Conservation (phyloP, 192 early-diverging fungal species). For the Pilaira anomala region DNA sequence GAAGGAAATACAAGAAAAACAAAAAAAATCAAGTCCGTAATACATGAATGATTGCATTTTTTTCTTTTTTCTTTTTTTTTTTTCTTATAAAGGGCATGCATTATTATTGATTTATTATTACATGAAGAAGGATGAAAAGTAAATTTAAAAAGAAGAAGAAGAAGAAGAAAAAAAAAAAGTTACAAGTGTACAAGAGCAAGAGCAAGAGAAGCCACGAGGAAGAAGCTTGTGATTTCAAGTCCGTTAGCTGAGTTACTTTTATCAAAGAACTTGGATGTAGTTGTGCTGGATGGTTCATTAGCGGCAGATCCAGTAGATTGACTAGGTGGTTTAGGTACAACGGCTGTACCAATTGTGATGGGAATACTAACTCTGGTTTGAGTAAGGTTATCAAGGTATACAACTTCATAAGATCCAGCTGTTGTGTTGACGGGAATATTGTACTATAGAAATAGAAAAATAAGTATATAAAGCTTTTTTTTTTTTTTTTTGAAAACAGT, state of each 20-base stretch:
- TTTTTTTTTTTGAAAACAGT: too few species aligned
- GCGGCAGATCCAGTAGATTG: background rate
- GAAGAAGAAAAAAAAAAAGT: background rate
- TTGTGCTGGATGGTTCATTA: constrained; percentile 96
- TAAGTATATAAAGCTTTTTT: background rate
- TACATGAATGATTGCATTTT: too few species aligned
- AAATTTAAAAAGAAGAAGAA: too few species aligned
- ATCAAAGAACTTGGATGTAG: constrained; percentile 45
- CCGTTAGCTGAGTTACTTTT: constrained; percentile 1
- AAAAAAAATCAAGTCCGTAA: too few species aligned
- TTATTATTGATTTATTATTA: too few species aligned
- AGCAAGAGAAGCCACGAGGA: background rate
- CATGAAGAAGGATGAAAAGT: too few species aligned
- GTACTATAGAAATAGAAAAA: constrained; percentile 16
- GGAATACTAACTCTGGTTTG: constrained; percentile 17
- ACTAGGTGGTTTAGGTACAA: background rate
- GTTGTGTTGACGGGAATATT: constrained; percentile 19
- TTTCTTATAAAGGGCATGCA: too few species aligned
- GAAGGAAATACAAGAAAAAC: too few species aligned
- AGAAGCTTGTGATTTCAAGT: background rate
- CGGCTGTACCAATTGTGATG: constrained; percentile 9
- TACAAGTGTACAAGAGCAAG: constrained; percentile 2
- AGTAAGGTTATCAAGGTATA: constrained; percentile 10
- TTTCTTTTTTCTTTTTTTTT: too few species aligned
- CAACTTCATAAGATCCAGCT: constrained; percentile 19